phyloP scores from a whole-genome alignment of 495 filamentous ascomycete species.

The Rhypophila decipiens region DNA sequence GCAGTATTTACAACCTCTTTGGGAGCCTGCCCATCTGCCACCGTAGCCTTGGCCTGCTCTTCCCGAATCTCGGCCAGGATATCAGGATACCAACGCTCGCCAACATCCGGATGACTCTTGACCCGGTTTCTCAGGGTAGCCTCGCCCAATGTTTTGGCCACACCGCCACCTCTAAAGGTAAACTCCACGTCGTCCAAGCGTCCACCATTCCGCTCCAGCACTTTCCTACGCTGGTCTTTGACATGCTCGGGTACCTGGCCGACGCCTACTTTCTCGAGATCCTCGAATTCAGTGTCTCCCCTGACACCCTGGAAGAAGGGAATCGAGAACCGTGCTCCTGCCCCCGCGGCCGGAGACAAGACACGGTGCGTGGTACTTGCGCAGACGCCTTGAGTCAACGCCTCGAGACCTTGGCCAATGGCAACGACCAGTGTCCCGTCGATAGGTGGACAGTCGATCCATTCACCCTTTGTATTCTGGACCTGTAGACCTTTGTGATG shows the following conservation, averaged over 20 bases:
- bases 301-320: conserved; percentile 93
- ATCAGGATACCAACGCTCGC: conserved; percentile 77
- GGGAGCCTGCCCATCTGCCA: conserved; percentile 12
- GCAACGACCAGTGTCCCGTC: conserved; percentile 71
- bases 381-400: conserved; percentile 83
- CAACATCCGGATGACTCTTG: conserved; percentile 86
- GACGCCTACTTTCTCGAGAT: conserved; percentile 50
- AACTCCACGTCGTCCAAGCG: conserved; percentile 68
- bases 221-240: conserved; percentile 46
- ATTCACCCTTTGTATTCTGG: conserved; percentile 71
- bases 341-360: conserved; percentile 53
- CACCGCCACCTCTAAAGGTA: conserved; percentile 59
- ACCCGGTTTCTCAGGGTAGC: conserved; percentile 82
- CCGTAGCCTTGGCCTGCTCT: conserved; percentile 33
- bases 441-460: conserved; percentile 70
- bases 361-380: conserved; percentile 83
- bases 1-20: background rate
- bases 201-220: conserved; percentile 44
- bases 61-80: conserved; percentile 47
- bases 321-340: conserved; percentile 72
- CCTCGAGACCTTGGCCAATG: conserved; percentile 89
- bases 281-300: conserved; percentile 72
- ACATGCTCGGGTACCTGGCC: conserved; percentile 63
- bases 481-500: conserved; percentile 77
- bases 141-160: conserved; percentile 65